Percentiles rank a stretch among this genome's conserved stretches.
phyloP scores from a whole-genome alignment of 148 eudicot genomes.

The Silene uniflora region DNA sequence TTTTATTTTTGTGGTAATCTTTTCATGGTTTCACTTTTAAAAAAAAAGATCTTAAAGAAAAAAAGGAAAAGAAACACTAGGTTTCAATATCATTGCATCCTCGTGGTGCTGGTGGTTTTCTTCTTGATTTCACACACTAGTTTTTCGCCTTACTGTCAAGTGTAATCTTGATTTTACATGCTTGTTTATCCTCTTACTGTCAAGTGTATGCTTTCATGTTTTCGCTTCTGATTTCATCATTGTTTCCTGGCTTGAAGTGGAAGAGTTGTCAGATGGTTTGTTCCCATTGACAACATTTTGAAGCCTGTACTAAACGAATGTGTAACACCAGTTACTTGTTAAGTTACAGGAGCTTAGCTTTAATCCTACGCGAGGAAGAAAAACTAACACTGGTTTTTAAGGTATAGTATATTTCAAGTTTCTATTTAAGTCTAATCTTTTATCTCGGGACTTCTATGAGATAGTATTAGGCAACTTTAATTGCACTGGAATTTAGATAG shows the following conservation, averaged over 20 bases:
- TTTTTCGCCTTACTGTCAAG: neutral
- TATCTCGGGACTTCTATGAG: neutral
- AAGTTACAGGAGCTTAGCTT: conserved; percentile 88
- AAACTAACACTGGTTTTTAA: conserved; percentile 73
- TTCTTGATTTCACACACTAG: neutral
- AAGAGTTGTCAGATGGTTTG: conserved; percentile 53
- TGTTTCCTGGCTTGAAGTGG: conserved; percentile 44
- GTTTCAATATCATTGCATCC: neutral
- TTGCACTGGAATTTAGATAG: neutral
- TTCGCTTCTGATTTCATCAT: neutral
- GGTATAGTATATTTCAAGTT: conserved; percentile 36
- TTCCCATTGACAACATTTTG: conserved; percentile 73
- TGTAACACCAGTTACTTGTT: conserved; percentile 92
- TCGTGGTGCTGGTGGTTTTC: neutral
- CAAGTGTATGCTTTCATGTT: neutral
- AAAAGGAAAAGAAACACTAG: neutral
- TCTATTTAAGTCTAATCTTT: neutral
- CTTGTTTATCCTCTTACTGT: neutral
- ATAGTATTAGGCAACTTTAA: neutral
- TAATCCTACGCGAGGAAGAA: conserved; percentile 65
- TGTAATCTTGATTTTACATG: neutral
- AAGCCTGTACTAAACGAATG: conserved; percentile 83
- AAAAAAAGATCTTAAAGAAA: too few species aligned
- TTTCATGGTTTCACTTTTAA: neutral
- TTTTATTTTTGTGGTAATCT: neutral